phyloP scores from a whole-genome alignment of 1,284 basidiomycete species.

The Xanthoconium separans region DNA sequence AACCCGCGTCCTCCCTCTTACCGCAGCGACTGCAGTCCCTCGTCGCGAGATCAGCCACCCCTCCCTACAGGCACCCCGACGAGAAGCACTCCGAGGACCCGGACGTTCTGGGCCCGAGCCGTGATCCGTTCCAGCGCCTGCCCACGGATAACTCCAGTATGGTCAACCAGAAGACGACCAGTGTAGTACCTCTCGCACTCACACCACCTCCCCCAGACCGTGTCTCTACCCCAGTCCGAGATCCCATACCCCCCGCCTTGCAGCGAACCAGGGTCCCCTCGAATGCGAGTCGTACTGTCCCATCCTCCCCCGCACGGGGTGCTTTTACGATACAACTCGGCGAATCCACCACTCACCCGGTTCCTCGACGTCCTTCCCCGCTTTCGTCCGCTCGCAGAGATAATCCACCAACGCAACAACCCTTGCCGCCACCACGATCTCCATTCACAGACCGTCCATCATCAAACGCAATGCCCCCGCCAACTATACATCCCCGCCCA shows the following conservation, averaged over 20 bases:
- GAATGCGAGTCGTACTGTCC: conserved; percentile 7
- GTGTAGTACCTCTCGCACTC: not conserved
- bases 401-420: conserved; percentile 3
- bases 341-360: conserved; percentile 10
- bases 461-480: conserved; percentile 13
- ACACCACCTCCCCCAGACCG: conserved; percentile 17
- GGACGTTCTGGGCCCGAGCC: conserved; percentile 11
- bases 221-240: conserved; percentile 20
- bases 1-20: conserved; percentile 35
- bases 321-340: conserved; percentile 15
- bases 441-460: conserved; percentile 5
- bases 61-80: conserved; percentile 4
- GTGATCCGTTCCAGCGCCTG: conserved; percentile 31
- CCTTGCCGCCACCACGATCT: conserved; percentile 10
- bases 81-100: conserved; percentile 8
- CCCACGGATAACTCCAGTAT: conserved; percentile 11
- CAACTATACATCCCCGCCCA: conserved; percentile 11
- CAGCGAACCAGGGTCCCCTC: conserved; percentile 21
- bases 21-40: conserved; percentile 38
- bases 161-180: conserved; percentile 3
- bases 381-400: conserved; percentile 17
- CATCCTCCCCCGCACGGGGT: conserved; percentile 10
- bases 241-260: conserved; percentile 13
- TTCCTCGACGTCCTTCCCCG: conserved; percentile 13
- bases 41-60: conserved; percentile 22